These are phyloP conservation scores for Fusarium sp. DNA, from an alignment of 2,329 filamentous ascomycete species.

Conservation along the genomic window DNA sequence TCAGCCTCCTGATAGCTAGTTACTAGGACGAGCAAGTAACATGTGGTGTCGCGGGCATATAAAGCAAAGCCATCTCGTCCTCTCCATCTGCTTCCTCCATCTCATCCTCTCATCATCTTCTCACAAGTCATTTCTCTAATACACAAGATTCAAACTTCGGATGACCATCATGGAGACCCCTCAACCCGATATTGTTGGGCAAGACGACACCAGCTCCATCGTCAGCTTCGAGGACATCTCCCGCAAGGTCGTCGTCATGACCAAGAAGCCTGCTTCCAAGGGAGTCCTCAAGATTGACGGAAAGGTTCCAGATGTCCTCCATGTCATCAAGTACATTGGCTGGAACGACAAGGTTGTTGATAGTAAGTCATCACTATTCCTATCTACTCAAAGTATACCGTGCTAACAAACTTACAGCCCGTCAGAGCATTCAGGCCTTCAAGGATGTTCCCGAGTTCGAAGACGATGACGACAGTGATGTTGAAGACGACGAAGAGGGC, in stretches of 20 bases:
- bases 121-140: not conserved
- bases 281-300: conserved; percentile 45
- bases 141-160: not conserved
- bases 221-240: conserved; percentile 40
- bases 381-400: not conserved
- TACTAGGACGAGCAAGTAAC: conserved; percentile 7
- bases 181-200: conserved; percentile 12
- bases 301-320: conserved; percentile 55
- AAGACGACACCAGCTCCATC: conserved; percentile 36
- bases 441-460: conserved; percentile 47
- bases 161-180: conserved; percentile 28
- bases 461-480: conserved; percentile 38
- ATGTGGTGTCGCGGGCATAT: conserved; percentile 3
- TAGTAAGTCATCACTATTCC: conserved; percentile 44
- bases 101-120: not conserved
- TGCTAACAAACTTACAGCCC: conserved; percentile 44
- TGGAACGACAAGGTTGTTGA: conserved; percentile 49
- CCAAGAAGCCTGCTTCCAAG: not conserved
- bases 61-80: conserved; percentile 13
- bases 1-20: conserved; percentile 13
- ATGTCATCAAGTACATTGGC: conserved; percentile 55
- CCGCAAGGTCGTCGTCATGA: not conserved
- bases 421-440: conserved; percentile 54
- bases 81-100: not conserved
- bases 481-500: conserved; percentile 25